These are phyloP conservation scores for Desmodesmus armatus DNA, from an alignment of 139 green algal genomes.

Conservation along the genomic window DNA sequence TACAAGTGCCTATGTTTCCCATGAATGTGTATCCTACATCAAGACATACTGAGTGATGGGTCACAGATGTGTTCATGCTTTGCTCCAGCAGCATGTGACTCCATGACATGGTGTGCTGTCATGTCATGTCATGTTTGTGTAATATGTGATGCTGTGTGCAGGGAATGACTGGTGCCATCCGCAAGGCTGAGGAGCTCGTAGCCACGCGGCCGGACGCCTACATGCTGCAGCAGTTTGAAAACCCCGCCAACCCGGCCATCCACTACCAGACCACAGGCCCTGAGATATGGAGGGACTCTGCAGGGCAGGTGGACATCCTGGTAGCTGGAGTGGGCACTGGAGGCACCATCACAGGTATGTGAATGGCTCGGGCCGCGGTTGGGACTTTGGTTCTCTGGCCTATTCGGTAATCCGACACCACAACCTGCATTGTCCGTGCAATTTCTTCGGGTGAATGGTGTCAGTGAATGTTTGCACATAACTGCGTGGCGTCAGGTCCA, in stretches of 20 bases:
- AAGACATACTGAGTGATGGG: no score
- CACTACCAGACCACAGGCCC: slow-evolving; percentile 86
- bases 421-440: no score
- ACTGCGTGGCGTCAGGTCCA: background rate
- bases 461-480: no score
- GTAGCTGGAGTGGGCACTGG: slow-evolving; percentile 97
- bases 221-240: slow-evolving; percentile 99
- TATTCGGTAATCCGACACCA: no score
- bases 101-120: background rate
- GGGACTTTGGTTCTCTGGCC: background rate
- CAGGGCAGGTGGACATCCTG: slow-evolving; percentile 91
- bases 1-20: no score
- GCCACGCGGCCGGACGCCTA: slow-evolving; percentile 68
- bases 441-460: no score
- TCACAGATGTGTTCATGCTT: no score
- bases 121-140: background rate
- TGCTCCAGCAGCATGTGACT: no score
- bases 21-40: no score
- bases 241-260: slow-evolving; percentile 87
- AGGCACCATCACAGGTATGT: slow-evolving; percentile 92
- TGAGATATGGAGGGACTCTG: slow-evolving; percentile 93
- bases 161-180: slow-evolving; percentile 91
- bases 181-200: slow-evolving; percentile 90
- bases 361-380: no score
- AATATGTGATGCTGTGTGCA: slow-evolving; percentile 11